Base-by-base conservation (phyloP, 306 rosid species). In the Cyclanthera cordifolia region DNA sequence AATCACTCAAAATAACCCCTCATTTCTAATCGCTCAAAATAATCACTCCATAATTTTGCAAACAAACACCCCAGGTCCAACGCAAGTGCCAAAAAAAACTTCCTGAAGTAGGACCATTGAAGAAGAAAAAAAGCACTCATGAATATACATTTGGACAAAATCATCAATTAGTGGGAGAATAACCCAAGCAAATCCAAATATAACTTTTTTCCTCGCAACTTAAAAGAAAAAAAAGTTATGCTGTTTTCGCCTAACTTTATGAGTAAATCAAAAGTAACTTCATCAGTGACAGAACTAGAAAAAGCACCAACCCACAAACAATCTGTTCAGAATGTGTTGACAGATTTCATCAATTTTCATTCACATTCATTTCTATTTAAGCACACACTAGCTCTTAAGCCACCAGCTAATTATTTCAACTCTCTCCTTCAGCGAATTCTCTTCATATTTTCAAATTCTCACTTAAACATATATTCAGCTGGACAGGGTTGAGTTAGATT, bases 381-480 rank as follows among this genome's bases (percentile, higher is more conserved):
- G 66, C 46, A n/a, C 66, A 37, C 48, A 39, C 47, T 63, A 41
- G 51, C 68, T 11, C 49, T 19, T 61, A 37, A 37, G 23, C 68
- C 45, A 61, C 24, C 49, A 10, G n/a, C 16, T 37, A 4, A 21
- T 19, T 37, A 19, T 61, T 32, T 37, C 28, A 61, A 61, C 68
- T 61, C 49, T 13, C 48, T 61, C 49, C 4, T 9, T 34, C 25
- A 9, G 6, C 17, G 17, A 37, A 37, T 6, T 34, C 41, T 61
- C 41, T 48, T 61, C 27, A 34, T 30, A 60, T 16, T 60, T 19
- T 19, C 68, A 25, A 37, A 17, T 61, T 19, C 50, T 37, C 46
- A 3, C 64, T 60, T 60, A 19, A 2, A 32, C 11, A n/a, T 8
- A 20, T 25, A n/a, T n/a, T 58, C 17, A 23, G 9, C 52, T 32